Evolutionary conservation across 2,329 filamentous ascomycete species (phyloP).

Genomic region (Fusarium oxysporum): DNA sequence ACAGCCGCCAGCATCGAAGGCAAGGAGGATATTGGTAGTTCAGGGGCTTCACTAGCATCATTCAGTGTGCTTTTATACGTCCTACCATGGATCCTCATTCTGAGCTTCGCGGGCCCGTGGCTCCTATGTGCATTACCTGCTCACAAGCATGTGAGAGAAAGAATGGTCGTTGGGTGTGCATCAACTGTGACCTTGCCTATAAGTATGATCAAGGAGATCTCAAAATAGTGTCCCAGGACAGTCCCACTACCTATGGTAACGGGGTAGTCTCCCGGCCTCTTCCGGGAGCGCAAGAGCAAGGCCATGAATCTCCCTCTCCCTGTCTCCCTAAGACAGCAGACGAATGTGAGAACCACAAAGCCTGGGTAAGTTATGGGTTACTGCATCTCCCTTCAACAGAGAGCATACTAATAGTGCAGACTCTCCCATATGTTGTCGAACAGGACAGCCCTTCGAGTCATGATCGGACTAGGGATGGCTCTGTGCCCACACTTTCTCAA

Average conservation of each 20-base stretch:
- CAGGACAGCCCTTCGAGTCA: not conserved
- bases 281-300: not conserved
- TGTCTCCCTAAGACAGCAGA: not conserved
- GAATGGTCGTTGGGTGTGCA: not conserved
- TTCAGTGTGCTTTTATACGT: not conserved
- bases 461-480: not conserved
- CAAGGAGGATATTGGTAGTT: not conserved
- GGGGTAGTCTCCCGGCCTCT: not conserved
- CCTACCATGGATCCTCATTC: not conserved
- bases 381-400: not conserved
- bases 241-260: not conserved
- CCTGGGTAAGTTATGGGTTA: not conserved
- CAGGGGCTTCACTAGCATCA: not conserved
- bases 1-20: not conserved
- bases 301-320: not conserved
- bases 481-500: not conserved
- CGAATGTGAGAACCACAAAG: not conserved
- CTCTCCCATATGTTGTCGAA: not conserved
- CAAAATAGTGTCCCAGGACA: too few species aligned
- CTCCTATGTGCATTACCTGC: not conserved
- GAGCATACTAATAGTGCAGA: constrained; percentile 7
- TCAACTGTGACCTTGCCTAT: not conserved
- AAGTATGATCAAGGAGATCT: too few species aligned
- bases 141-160: not conserved
- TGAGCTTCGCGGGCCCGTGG: not conserved